A percentile compares a stretch with the other conserved stretches of the same genome.
phyloP scores from a whole-genome alignment of 805 yeast genomes.

The Ascoidea tarda region DNA sequence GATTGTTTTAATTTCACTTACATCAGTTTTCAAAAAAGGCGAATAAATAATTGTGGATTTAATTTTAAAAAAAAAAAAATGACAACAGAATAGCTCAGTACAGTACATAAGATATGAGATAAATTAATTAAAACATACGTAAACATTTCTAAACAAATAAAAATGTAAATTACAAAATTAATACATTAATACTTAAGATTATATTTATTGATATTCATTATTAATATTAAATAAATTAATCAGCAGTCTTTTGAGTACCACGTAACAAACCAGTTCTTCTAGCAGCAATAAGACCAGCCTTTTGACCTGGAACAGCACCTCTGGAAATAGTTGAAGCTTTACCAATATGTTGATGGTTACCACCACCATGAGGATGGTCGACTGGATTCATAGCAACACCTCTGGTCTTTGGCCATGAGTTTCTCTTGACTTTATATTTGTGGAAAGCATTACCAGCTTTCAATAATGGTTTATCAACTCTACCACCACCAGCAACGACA shows the following conservation, averaged over 20 bases:
- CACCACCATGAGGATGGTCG: slow-evolving; percentile 99
- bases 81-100: too few relatives aligned
- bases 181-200: slow-evolving; percentile 1
- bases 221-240: slow-evolving; percentile 26
- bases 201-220: too few relatives aligned
- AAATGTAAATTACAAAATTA: neutral
- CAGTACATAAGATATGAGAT: too few relatives aligned
- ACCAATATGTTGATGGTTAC: slow-evolving; percentile 99
- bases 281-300: slow-evolving; percentile 99
- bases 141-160: neutral
- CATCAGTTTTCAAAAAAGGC: too few relatives aligned
- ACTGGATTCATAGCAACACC: slow-evolving; percentile 99
- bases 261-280: slow-evolving; percentile 99
- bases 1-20: too few relatives aligned
- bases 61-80: too few relatives aligned
- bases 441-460: slow-evolving; percentile 99
- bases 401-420: slow-evolving; percentile 99
- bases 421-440: slow-evolving; percentile 98
- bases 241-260: slow-evolving; percentile 95
- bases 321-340: slow-evolving; percentile 98
- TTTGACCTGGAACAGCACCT: slow-evolving; percentile 99
- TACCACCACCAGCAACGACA: slow-evolving; percentile 99
- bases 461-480: slow-evolving; percentile 98
- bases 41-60: too few relatives aligned
- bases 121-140: neutral